A percentile compares a stretch with the other conserved stretches of the same genome.
These are phyloP conservation scores for Pharus latifolius DNA, from an alignment of 176 grass and related monocot genomes.

Conservation along the genomic window DNA sequence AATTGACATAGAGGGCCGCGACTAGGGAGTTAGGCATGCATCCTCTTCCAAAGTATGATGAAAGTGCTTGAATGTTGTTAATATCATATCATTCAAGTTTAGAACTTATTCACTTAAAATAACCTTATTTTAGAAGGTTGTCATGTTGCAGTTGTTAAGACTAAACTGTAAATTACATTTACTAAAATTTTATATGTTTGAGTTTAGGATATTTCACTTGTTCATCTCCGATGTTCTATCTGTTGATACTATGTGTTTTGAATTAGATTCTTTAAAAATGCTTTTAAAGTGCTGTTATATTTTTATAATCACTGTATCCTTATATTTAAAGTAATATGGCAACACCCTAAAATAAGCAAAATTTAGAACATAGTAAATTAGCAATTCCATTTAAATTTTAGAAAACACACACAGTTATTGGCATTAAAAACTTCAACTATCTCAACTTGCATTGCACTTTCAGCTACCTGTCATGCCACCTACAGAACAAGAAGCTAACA, in stretches of 20 bases:
- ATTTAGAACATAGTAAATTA: not conserved
- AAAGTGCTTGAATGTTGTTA: not conserved
- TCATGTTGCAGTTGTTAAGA: not conserved
- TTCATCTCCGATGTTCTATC: not conserved
- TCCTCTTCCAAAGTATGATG: not conserved
- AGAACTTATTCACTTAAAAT: not conserved
- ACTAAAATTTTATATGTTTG: not conserved
- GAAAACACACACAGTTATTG: not conserved
- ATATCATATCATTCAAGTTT: not conserved
- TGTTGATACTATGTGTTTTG: not conserved
- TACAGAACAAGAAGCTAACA: not conserved
- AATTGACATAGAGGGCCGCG: not conserved
- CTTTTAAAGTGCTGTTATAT: no score
- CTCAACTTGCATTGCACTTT: not conserved
- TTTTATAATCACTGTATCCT: no score
- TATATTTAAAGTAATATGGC: not conserved
- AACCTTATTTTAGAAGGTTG: not conserved
- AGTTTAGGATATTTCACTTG: not conserved
- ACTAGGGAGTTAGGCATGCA: constrained; percentile 8
- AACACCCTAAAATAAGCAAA: not conserved
- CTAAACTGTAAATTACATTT: not conserved
- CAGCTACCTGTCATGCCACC: not conserved
- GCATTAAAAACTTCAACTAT: not conserved
- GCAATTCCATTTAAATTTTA: not conserved
- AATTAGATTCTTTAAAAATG: no score